A percentile compares a stretch with the other conserved stretches of the same genome.
These are phyloP conservation scores for Aaosphaeria arxii DNA, from an alignment of 2,329 filamentous ascomycete species.

Conservation along the genomic window DNA sequence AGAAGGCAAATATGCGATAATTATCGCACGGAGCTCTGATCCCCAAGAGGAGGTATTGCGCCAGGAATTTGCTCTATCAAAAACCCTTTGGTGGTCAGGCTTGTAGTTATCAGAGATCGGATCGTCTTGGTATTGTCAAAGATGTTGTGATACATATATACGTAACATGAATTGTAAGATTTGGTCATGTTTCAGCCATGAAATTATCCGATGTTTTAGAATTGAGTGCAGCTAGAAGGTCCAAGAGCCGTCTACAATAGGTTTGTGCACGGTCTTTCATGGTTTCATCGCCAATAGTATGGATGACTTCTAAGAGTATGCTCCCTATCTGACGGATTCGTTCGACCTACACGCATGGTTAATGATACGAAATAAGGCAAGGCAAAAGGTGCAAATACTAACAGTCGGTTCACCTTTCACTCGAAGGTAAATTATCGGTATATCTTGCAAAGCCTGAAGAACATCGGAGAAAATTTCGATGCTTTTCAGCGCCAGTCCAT, in stretches of 20 bases:
- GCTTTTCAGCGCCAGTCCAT: background rate
- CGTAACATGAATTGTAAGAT: too few relatives aligned
- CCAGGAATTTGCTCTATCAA: background rate
- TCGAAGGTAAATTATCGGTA: slow-evolving; percentile 1
- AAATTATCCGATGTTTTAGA: background rate
- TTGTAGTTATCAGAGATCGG: background rate
- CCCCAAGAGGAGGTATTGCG: background rate
- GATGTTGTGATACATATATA: background rate
- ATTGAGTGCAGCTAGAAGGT: background rate
- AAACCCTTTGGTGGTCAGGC: background rate
- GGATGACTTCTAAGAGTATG: background rate
- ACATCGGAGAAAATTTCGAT: background rate
- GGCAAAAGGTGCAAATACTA: background rate
- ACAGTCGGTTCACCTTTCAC: slow-evolving; percentile 1
- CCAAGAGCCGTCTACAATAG: background rate
- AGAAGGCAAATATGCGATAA: background rate
- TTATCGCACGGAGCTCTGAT: background rate
- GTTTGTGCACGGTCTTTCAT: background rate
- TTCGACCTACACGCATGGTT: background rate
- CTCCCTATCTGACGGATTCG: background rate
- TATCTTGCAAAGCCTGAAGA: background rate
- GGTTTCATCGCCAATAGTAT: background rate
- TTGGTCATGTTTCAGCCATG: background rate
- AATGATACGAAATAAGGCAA: background rate
- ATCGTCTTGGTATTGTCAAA: background rate